Evolutionary conservation across 2,329 filamentous ascomycete species (phyloP), one percentile per base, ranked within the genome.

Genomic region (Diaporthe destruens): DNA sequence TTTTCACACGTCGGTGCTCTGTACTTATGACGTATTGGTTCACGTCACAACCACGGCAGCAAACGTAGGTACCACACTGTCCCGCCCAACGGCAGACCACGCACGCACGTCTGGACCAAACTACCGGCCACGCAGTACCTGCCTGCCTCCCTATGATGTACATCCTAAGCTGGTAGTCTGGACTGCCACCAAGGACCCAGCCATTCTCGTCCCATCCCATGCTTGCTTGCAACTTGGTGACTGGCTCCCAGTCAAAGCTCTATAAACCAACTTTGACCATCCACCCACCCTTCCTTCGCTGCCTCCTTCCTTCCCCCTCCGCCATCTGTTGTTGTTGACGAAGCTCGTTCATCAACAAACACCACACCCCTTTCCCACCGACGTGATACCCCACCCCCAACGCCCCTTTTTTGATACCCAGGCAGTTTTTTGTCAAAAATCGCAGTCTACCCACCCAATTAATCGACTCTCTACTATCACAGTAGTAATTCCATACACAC

Each of bases 11-110:
- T 73, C 68, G 59, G 25, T 71, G 69, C 69, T 55, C 51, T 42
- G 25, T 53, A 61, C 71, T 25, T 71, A 73, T 73, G 72, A 73
- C 72, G 72, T 73, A 73, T 42, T 71, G 59, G 61, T 55, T 61
- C 56, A 72, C 71, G 71, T 73, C 72, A 73, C 72, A 68, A 51
- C 47, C 56, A 44, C 69, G 42, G 61, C 44, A 65, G 57, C 55
- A 65, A 55, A 66, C 67, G 67, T 66, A 63, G 49, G 49, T 68
- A 54, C 65, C 51, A 44, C 49, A 49, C 49, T 65, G 25, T 23
- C 23, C 6, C 16, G 6, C 29, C 29, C 59, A 65, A 51, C 61
- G 42, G 42, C 42, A 32, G 51, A 6, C 6, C 55, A 29, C 61
- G 20, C 44, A 54, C 32, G n/a, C 34, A 68, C 16, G 61, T 47